These are phyloP conservation scores for Lachnellula cervina DNA, from an alignment of 2,329 filamentous ascomycete species.

Conservation along the genomic window DNA sequence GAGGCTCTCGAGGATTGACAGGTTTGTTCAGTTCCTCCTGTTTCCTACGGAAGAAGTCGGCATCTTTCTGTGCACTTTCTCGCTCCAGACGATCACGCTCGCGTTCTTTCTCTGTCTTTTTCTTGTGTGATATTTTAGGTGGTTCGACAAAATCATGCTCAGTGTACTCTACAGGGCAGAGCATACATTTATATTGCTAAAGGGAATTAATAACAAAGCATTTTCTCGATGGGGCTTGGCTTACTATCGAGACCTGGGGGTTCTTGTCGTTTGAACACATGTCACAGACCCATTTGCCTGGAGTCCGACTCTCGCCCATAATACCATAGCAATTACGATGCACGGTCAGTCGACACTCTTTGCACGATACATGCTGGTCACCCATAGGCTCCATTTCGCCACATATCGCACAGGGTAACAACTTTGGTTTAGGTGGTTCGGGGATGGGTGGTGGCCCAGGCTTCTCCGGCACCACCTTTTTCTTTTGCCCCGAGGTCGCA, in stretches of 20 bases:
- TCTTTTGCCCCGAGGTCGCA: conserved; percentile 36
- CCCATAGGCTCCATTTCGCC: conserved; percentile 64
- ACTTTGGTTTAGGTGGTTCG: conserved; percentile 71
- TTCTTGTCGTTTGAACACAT: conserved; percentile 94
- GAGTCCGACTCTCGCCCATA: conserved; percentile 56
- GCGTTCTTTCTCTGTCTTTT: conserved; percentile 87
- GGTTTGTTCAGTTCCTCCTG: conserved; percentile 84
- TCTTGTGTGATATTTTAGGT: conserved; percentile 72
- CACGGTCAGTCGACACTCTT: conserved; percentile 85
- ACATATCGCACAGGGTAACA: conserved; percentile 83
- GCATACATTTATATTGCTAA: conserved; percentile 82
- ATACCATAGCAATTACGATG: conserved; percentile 94
- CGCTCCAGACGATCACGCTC: conserved; percentile 84
- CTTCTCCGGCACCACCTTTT: conserved; percentile 48
- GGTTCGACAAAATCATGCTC: conserved; percentile 80
- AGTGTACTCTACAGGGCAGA: conserved; percentile 80
- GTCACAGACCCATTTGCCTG: conserved; percentile 88
- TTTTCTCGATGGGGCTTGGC: conserved; percentile 31
- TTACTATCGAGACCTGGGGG: conserved; percentile 84
- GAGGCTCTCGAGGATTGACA: conserved; percentile 75
- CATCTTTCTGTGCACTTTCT: conserved; percentile 73
- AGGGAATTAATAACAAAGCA: conserved; percentile 21
- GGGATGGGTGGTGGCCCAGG: conserved; percentile 64
- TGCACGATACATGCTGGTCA: conserved; percentile 72
- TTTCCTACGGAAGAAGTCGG: conserved; percentile 74